Conservation (phyloP, 306 rosid species). For the Prunus salicina region DNA sequence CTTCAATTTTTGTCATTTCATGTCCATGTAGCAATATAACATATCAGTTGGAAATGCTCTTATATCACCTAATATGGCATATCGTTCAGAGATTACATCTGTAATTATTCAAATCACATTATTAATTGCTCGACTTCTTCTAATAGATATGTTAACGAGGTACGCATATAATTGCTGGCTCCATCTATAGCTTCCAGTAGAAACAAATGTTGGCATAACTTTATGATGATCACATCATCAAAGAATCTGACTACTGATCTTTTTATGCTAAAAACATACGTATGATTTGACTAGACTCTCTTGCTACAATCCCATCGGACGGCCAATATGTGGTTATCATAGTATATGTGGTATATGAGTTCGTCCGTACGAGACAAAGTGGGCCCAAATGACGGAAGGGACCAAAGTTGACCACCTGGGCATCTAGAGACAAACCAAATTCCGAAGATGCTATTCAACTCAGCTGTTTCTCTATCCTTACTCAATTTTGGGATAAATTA, state of each 20-base stretch:
- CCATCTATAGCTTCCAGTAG: too few relatives aligned
- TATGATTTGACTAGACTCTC: not conserved
- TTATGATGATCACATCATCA: not conserved
- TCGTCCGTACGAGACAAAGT: not conserved
- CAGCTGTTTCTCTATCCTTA: not conserved
- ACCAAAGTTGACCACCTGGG: not conserved
- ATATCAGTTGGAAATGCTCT: too few relatives aligned
- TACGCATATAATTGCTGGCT: not conserved
- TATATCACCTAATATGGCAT: too few relatives aligned
- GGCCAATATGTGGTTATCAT: not conserved
- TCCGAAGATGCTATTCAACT: not conserved
- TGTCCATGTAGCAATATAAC: rapidly evolving
- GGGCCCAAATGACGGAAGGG: not conserved
- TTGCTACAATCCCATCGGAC: not conserved
- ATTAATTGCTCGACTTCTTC: too few relatives aligned
- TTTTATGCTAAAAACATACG: not conserved
- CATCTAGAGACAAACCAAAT: not conserved
- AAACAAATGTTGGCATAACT: not conserved
- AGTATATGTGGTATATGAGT: not conserved
- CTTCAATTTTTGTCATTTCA: too few relatives aligned
- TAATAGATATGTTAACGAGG: not conserved
- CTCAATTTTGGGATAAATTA: not conserved
- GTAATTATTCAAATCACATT: too few relatives aligned
- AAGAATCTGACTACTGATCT: not conserved
- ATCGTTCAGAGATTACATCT: too few relatives aligned